Conservation (phyloP, 371 early-diverging fungal species). For the Mortierella sp. region DNA sequence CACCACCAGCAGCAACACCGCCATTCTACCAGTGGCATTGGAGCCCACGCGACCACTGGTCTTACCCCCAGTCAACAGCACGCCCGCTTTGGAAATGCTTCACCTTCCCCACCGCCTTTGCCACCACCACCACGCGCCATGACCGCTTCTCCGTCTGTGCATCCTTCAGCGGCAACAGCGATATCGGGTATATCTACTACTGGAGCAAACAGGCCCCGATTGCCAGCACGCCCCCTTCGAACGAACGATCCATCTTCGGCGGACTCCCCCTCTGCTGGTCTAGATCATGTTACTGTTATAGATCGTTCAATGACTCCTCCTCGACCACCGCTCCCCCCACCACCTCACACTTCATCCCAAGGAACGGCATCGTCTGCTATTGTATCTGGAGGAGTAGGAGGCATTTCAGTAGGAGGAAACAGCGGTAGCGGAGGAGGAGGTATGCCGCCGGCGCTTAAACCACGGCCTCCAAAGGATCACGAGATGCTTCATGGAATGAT, state of each 20-base stretch:
- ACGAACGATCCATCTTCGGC: constrained; percentile 12
- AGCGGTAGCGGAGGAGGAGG: neutral
- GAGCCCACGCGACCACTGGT: constrained; percentile 18
- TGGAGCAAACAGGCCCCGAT: constrained; percentile 29
- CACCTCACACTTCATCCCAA: constrained; percentile 21
- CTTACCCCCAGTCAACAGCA: constrained; percentile 40
- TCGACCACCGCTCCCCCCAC: constrained; percentile 49
- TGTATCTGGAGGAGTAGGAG: constrained; percentile 6
- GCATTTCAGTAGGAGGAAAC: neutral
- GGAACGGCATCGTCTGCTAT: constrained; percentile 2
- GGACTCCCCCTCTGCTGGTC: neutral
- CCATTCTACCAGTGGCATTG: constrained; percentile 25
- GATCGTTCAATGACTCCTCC: constrained; percentile 50
- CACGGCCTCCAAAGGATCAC: constrained; percentile 44
- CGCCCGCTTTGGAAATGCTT: constrained; percentile 43
- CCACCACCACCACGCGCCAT: constrained; percentile 58
- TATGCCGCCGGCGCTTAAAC: constrained; percentile 25
- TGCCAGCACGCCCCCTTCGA: constrained; percentile 46
- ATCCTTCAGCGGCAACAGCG: neutral
- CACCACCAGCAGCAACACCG: constrained; percentile 42
- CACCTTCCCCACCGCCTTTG: constrained; percentile 58
- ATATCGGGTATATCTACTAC: neutral
- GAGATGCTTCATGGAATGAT: constrained; percentile 34
- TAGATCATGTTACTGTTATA: constrained; percentile 17
- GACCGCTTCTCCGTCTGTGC: constrained; percentile 25